phyloP scores from a whole-genome alignment of 148 eudicot genomes.

The Drosera capensis region DNA sequence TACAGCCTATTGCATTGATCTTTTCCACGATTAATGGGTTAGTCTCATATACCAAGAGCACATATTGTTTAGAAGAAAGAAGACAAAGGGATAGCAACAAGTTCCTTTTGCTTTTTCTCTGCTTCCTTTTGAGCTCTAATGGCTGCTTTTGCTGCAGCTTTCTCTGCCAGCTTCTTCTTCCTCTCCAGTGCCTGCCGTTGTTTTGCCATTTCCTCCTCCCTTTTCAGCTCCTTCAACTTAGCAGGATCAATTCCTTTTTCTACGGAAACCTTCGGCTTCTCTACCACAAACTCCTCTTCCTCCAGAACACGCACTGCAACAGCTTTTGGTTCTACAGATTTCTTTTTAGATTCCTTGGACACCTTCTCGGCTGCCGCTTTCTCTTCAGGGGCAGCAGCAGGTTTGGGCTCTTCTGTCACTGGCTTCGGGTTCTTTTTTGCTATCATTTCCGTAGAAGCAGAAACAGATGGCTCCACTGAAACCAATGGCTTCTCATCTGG shows the following conservation, averaged over 20 bases:
- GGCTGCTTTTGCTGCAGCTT: conserved; percentile 81
- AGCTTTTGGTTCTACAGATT: conserved; percentile 15
- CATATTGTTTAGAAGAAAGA: background rate
- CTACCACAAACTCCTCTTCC: conserved; percentile 23
- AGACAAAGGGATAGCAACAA: conserved; percentile 1
- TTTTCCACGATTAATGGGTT: background rate
- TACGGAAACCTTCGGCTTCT: conserved; percentile 23
- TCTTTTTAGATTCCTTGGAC: conserved; percentile 30
- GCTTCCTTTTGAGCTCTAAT: conserved; percentile 83
- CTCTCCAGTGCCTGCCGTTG: conserved; percentile 69
- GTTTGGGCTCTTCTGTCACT: conserved; percentile 28
- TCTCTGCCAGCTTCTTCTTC: conserved; percentile 80
- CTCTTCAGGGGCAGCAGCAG: conserved; percentile 13
- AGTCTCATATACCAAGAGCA: background rate
- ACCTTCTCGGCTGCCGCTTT: conserved; percentile 19
- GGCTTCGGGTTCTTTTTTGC: conserved; percentile 24
- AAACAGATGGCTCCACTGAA: conserved; percentile 17
- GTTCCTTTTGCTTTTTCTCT: conserved; percentile 82
- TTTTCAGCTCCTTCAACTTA: conserved; percentile 53
- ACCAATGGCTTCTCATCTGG: conserved; percentile 68
- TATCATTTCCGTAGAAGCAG: conserved; percentile 14
- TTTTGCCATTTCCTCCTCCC: conserved; percentile 73
- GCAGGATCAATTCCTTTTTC: conserved; percentile 30
- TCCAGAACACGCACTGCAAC: conserved; percentile 19
- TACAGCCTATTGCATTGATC: no score